These are phyloP conservation scores for Calycina marina DNA, from an alignment of 2,329 filamentous ascomycete genomes.

Conservation along the genomic window DNA sequence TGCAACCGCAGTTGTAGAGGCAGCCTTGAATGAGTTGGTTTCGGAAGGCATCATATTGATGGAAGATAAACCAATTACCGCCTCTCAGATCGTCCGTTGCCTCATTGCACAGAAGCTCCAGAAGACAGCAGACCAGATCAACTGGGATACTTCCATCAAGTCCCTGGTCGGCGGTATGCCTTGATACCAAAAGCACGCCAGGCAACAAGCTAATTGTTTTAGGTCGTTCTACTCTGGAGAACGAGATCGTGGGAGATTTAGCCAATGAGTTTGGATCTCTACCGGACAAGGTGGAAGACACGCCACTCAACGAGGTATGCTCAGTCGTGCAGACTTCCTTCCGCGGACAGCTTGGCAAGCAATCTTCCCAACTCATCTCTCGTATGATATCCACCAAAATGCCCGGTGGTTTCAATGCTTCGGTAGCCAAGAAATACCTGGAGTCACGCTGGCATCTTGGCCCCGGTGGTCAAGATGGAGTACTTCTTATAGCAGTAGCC, in stretches of 20 bases:
- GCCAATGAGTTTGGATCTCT: slow-evolving; percentile 98
- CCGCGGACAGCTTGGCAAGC: slow-evolving; percentile 94
- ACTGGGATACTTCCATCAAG: slow-evolving; percentile 92
- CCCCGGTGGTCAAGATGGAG: slow-evolving; percentile 78
- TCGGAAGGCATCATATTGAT: too few relatives aligned
- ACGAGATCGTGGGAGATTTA: slow-evolving; percentile 93
- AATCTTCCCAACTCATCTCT: slow-evolving; percentile 83
- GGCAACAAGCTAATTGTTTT: slow-evolving; percentile 23
- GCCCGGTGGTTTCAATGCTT: slow-evolving; percentile 99
- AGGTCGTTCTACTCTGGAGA: slow-evolving; percentile 98
- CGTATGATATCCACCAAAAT: slow-evolving; percentile 97
- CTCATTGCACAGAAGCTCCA: slow-evolving; percentile 96
- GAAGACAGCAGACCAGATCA: slow-evolving; percentile 79
- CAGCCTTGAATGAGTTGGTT: not conserved
- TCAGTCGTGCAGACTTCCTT: slow-evolving; percentile 97
- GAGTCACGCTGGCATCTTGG: slow-evolving; percentile 87
- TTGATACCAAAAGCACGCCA: slow-evolving; percentile 5
- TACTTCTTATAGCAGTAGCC: slow-evolving; percentile 74
- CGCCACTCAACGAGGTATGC: slow-evolving; percentile 86
- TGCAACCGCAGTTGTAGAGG: slow-evolving; percentile 1
- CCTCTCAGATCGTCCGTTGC: slow-evolving; percentile 76
- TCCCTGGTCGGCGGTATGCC: slow-evolving; percentile 85
- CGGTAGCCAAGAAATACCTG: slow-evolving; percentile 83
- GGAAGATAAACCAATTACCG: slow-evolving; percentile 79
- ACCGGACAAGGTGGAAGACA: slow-evolving; percentile 96